phyloP scores from a whole-genome alignment of 805 yeast genomes.

The Candida patagonica region DNA sequence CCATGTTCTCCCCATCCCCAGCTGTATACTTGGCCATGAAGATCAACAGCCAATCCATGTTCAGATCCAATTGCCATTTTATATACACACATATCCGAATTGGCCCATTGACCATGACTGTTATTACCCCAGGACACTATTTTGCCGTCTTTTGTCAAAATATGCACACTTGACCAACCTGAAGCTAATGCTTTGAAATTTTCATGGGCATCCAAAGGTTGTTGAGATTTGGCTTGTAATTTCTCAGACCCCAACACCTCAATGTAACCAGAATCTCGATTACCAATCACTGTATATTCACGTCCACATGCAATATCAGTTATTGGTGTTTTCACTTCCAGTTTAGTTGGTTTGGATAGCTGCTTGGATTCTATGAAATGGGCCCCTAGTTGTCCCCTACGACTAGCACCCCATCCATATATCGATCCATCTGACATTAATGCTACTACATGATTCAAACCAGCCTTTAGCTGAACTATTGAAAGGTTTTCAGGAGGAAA shows the following conservation, averaged over 20 bases:
- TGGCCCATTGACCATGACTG: constrained; percentile 58
- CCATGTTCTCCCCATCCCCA: constrained; percentile 99
- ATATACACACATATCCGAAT: constrained; percentile 9
- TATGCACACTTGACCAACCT: constrained; percentile 80
- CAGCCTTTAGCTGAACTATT: constrained; percentile 19
- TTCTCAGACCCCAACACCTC: constrained; percentile 31
- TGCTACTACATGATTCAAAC: constrained; percentile 28
- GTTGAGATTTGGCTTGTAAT: constrained; percentile 7
- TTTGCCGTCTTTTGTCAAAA: constrained; percentile 21
- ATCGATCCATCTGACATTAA: constrained; percentile 33
- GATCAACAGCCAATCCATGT: constrained; percentile 49
- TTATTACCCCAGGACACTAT: constrained; percentile 61
- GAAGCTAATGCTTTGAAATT: constrained; percentile 27
- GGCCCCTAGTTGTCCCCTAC: constrained; percentile 45
- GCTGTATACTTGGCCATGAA: constrained; percentile 29
- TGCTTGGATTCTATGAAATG: constrained; percentile 3
- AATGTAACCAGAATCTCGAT: constrained; percentile 14
- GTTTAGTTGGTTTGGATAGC: neutral
- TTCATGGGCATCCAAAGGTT: neutral
- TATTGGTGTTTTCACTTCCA: constrained; percentile 3
- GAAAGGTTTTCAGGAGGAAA: constrained; percentile 14
- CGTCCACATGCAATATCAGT: constrained; percentile 39
- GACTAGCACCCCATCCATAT: constrained; percentile 61
- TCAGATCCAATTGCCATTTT: constrained; percentile 66
- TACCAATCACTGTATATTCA: constrained; percentile 42